Conservation (phyloP, 768 basidiomycete genomes). For the Naganishia friedmannii region DNA sequence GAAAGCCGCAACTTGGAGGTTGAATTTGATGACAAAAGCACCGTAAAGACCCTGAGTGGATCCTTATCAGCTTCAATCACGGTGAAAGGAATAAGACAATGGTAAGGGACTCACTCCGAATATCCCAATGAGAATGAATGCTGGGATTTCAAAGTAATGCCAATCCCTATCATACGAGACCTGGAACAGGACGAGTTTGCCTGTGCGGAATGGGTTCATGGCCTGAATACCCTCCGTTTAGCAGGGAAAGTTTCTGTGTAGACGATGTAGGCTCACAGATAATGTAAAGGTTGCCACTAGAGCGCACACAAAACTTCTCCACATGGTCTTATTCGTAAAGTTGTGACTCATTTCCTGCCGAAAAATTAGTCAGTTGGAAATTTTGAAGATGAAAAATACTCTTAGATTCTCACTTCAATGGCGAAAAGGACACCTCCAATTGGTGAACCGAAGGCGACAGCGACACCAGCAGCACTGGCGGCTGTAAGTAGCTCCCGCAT, state of each 20-base stretch:
- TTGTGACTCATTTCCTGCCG: slow-evolving; percentile 93
- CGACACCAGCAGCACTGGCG: slow-evolving; percentile 94
- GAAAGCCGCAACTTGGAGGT: slow-evolving; percentile 90
- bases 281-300: slow-evolving; percentile 93
- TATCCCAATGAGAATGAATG: slow-evolving; percentile 89
- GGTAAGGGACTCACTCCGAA: slow-evolving; percentile 69
- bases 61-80: background rate
- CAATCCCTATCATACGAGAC: slow-evolving; percentile 96
- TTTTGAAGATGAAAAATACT: too few species aligned
- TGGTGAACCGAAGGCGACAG: slow-evolving; percentile 96
- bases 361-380: background rate
- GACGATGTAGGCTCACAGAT: slow-evolving; percentile 62
- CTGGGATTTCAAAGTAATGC: slow-evolving; percentile 98
- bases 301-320: slow-evolving; percentile 96
- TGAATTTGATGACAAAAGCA: slow-evolving; percentile 94
- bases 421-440: slow-evolving; percentile 97
- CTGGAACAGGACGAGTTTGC: slow-evolving; percentile 95
- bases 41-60: slow-evolving; percentile 82
- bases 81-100: background rate
- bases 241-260: background rate
- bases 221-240: slow-evolving; percentile 57
- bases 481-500: slow-evolving; percentile 87
- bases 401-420: slow-evolving; percentile 64
- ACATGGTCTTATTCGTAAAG: slow-evolving; percentile 97
- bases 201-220: slow-evolving; percentile 97